These are phyloP conservation scores for Neoboletus subvelutipes DNA, from an alignment of 768 basidiomycete species.

Conservation along the genomic window DNA sequence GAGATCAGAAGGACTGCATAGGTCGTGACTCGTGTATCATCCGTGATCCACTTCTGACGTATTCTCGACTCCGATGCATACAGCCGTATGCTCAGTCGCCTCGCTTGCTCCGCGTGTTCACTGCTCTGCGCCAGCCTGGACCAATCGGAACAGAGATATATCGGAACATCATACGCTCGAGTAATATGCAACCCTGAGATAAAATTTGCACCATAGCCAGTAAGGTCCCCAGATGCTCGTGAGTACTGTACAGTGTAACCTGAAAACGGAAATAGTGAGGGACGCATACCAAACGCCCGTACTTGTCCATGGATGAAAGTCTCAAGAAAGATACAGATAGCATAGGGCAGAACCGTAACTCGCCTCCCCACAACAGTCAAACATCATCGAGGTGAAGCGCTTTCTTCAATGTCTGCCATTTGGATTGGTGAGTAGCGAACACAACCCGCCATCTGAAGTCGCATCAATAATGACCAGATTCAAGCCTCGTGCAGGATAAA, in stretches of 20 bases:
- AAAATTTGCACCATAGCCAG: neutral
- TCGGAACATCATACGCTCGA: neutral
- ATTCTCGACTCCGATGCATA: conserved; percentile 9
- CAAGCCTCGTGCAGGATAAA: conserved; percentile 8
- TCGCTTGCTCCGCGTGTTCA: conserved; percentile 18
- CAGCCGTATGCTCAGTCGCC: conserved; percentile 10
- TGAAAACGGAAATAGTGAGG: conserved; percentile 9
- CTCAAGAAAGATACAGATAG: conserved; percentile 16
- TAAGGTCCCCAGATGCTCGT: conserved; percentile 12
- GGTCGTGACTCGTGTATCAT: neutral
- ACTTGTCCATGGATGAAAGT: conserved; percentile 20
- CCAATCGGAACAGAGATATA: neutral
- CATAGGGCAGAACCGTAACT: conserved; percentile 21
- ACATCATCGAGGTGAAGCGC: conserved; percentile 27
- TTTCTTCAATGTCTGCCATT: conserved; percentile 33
- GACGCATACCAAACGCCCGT: conserved; percentile 10
- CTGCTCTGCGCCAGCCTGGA: neutral
- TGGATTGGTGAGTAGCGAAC: conserved; percentile 31
- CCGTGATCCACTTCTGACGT: conserved; percentile 11
- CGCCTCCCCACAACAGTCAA: conserved; percentile 16
- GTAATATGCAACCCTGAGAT: neutral
- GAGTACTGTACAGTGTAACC: conserved; percentile 30
- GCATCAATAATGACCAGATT: conserved; percentile 1
- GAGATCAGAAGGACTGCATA: conserved; percentile 12
- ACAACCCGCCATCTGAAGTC: conserved; percentile 32